Conservation (phyloP, 1,139 yeast species). For the Kurtzmaniella quercitrusa region DNA sequence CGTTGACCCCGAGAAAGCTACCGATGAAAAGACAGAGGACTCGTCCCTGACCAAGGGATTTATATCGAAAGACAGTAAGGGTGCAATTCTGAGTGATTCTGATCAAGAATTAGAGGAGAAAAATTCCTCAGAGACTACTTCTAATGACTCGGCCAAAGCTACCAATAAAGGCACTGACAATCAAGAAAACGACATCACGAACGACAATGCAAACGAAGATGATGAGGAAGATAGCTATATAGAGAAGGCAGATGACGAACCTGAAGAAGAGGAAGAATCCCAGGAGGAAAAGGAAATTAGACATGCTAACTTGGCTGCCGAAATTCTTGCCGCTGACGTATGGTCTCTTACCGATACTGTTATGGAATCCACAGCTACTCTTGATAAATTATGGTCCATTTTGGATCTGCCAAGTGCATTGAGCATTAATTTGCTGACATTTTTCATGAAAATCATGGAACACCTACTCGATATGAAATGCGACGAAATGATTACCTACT, state of each 20-base stretch:
- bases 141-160: constrained; percentile 1
- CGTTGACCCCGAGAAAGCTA: background rate
- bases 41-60: too few species aligned
- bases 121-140: constrained; percentile 5
- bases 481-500: constrained; percentile 70
- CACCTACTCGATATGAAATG: constrained; percentile 88
- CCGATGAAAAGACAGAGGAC: constrained; percentile 4
- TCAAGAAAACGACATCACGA: constrained; percentile 20
- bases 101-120: background rate
- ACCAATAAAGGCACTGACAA: constrained; percentile 9
- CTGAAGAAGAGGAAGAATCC: constrained; percentile 31
- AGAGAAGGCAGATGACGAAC: constrained; percentile 16
- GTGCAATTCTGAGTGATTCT: background rate
- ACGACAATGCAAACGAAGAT: constrained; percentile 26
- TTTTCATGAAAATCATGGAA: constrained; percentile 92
- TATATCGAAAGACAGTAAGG: constrained; percentile 7
- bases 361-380: constrained; percentile 65
- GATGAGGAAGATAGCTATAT: constrained; percentile 13
- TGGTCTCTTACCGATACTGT: constrained; percentile 94
- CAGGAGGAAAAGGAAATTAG: constrained; percentile 56
- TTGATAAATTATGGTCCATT: constrained; percentile 75
- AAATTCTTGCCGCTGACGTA: constrained; percentile 84
- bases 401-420: constrained; percentile 57
- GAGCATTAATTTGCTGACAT: constrained; percentile 74
- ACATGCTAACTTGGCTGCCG: constrained; percentile 86